These are phyloP conservation scores for Gastrodia elata DNA, from an alignment of 106 monocot species.

Conservation along the genomic window DNA sequence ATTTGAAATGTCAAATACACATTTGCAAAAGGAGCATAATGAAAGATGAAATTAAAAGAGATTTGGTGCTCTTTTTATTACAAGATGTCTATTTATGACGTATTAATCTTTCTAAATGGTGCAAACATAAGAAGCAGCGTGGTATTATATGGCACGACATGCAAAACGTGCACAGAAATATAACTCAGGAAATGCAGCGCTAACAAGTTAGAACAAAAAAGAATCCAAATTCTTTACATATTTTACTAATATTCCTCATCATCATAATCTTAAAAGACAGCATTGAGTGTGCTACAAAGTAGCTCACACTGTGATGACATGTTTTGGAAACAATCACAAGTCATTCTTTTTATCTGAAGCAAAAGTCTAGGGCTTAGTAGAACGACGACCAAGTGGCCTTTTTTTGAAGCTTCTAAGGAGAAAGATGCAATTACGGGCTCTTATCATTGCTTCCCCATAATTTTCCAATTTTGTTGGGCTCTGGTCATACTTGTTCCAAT, in stretches of 20 bases:
- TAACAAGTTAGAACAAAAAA: neutral
- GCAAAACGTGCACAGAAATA: neutral
- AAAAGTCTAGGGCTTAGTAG: no score
- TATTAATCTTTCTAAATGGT: neutral
- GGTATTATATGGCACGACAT: neutral
- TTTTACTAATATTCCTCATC: neutral
- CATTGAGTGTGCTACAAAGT: no score
- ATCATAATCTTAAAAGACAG: no score
- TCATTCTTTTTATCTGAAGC: no score
- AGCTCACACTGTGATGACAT: no score
- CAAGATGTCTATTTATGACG: neutral
- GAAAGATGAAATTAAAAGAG: neutral
- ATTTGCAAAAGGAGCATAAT: neutral
- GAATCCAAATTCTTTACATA: neutral
- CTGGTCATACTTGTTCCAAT: no score
- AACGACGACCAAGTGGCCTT: no score
- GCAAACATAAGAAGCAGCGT: neutral
- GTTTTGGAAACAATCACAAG: no score
- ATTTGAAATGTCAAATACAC: neutral
- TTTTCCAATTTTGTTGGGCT: no score
- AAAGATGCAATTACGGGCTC: no score
- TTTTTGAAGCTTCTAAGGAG: no score
- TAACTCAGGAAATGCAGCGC: neutral
- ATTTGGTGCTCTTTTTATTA: neutral
- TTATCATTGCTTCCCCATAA: no score